Percentiles rank a stretch among this genome's conserved stretches.
Conservation (phyloP, 2,329 filamentous ascomycete genomes). For the Fusarium protoensiforme region DNA sequence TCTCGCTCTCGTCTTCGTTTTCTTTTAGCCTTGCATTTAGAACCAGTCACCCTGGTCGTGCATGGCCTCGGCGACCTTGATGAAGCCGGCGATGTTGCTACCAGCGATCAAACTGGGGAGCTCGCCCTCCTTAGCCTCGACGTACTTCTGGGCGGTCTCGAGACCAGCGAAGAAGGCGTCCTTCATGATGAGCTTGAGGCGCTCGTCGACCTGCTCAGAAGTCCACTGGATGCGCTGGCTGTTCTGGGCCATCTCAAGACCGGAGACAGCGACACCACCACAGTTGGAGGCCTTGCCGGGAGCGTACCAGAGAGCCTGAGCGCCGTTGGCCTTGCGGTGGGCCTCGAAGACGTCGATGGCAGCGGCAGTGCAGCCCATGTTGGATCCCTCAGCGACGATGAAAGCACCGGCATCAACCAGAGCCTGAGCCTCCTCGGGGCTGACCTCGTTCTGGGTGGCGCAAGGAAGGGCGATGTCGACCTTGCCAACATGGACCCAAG, state of each 20-base stretch:
- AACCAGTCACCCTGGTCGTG: slow-evolving; percentile 97
- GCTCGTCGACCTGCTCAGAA: slow-evolving; percentile 86
- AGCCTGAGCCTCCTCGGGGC: slow-evolving; percentile 85
- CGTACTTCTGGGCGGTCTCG: slow-evolving; percentile 89
- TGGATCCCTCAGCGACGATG: slow-evolving; percentile 95
- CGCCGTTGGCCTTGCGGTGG: slow-evolving; percentile 75
- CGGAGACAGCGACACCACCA: slow-evolving; percentile 96
- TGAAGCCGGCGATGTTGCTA: slow-evolving; percentile 97
- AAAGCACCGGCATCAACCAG: slow-evolving; percentile 80
- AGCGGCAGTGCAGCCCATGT: slow-evolving; percentile 98
- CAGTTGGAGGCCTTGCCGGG: slow-evolving; percentile 98
- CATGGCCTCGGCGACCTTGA: slow-evolving; percentile 96
- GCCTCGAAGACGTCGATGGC: slow-evolving; percentile 94
- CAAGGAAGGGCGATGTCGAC: slow-evolving; percentile 93
- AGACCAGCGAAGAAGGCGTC: slow-evolving; percentile 90
- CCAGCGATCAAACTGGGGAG: slow-evolving; percentile 92
- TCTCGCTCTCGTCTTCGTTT: slow-evolving; percentile 11
- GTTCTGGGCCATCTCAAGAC: slow-evolving; percentile 99
- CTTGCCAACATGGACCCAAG: slow-evolving; percentile 90
- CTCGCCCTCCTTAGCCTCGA: slow-evolving; percentile 80
- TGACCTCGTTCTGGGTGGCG: slow-evolving; percentile 98
- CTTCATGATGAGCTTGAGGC: slow-evolving; percentile 96
- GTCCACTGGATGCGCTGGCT: slow-evolving; percentile 88
- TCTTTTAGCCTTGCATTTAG: slow-evolving; percentile 13
- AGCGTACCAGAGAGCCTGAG: slow-evolving; percentile 88